Conservation (phyloP, 2,329 filamentous ascomycete genomes). For the Penicillium sp. region DNA sequence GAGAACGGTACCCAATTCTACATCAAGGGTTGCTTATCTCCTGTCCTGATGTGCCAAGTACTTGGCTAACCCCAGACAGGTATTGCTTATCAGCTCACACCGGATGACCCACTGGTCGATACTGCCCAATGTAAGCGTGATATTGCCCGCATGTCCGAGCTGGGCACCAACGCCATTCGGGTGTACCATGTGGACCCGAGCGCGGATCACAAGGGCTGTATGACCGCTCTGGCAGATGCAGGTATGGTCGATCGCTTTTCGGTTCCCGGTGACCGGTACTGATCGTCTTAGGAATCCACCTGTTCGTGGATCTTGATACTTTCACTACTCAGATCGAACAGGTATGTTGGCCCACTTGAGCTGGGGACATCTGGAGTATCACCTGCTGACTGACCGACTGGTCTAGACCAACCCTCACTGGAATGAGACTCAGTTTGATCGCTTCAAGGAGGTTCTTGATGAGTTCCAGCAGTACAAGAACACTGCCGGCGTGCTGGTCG, state of each 20-base stretch:
- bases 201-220: conserved; percentile 74
- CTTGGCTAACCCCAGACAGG: conserved; percentile 51
- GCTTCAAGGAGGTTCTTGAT: conserved; percentile 73
- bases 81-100: conserved; percentile 69
- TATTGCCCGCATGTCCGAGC: conserved; percentile 72
- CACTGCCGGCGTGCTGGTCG: conserved; percentile 79
- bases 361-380: not conserved
- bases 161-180: conserved; percentile 82
- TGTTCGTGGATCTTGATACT: conserved; percentile 75
- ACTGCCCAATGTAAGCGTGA: conserved; percentile 76
- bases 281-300: conserved; percentile 56
- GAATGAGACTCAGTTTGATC: conserved; percentile 70
- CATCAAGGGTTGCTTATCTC: conserved; percentile 67
- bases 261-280: not conserved
- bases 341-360: conserved; percentile 28
- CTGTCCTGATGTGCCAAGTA: not conserved
- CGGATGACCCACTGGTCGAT: conserved; percentile 75
- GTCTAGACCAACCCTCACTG: conserved; percentile 63
- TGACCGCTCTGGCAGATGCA: conserved; percentile 75
- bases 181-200: conserved; percentile 82
- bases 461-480: conserved; percentile 77
- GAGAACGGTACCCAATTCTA: conserved; percentile 80
- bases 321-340: conserved; percentile 48
- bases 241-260: conserved; percentile 52
- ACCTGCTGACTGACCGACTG: conserved; percentile 7